phyloP scores from a whole-genome alignment of 495 filamentous ascomycete genomes.

The Penicillium chermesinum region DNA sequence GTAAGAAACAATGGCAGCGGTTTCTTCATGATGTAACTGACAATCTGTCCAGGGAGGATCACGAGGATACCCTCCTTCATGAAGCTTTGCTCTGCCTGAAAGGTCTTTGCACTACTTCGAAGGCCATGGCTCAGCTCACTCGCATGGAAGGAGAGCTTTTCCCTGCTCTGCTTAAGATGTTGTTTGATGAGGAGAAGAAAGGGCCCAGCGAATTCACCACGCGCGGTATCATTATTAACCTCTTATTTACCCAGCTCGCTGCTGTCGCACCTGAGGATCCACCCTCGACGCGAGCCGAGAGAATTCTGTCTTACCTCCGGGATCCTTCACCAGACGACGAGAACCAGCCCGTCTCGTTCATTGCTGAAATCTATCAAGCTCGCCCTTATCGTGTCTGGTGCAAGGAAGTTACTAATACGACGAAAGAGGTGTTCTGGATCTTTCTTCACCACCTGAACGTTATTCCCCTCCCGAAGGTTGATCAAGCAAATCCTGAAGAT shows the following conservation, averaged over 20 bases:
- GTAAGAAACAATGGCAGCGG: slow-evolving; percentile 45
- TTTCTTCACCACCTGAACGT: slow-evolving; percentile 93
- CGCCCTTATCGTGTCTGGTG: slow-evolving; percentile 91
- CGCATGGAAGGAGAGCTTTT: slow-evolving; percentile 76
- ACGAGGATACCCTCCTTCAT: slow-evolving; percentile 89
- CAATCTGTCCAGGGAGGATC: slow-evolving; percentile 68
- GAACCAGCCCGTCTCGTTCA: slow-evolving; percentile 74
- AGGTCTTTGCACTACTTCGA: slow-evolving; percentile 84
- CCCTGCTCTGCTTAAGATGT: slow-evolving; percentile 77
- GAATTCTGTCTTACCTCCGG: slow-evolving; percentile 70
- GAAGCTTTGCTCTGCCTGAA: slow-evolving; percentile 92
- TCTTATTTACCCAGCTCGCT: slow-evolving; percentile 81
- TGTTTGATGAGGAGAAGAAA: slow-evolving; percentile 96
- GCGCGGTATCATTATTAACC: slow-evolving; percentile 75
- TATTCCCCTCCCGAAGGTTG: slow-evolving; percentile 49
- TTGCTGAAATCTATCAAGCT: slow-evolving; percentile 78
- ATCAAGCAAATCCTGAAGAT: slow-evolving; percentile 24
- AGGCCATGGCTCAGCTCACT: slow-evolving; percentile 74
- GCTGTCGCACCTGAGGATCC: slow-evolving; percentile 47
- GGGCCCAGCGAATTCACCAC: slow-evolving; percentile 95
- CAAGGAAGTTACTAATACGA: slow-evolving; percentile 85
- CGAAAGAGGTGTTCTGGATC: slow-evolving; percentile 99
- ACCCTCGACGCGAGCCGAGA: slow-evolving; percentile 52
- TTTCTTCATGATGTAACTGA: not conserved
- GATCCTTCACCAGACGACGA: slow-evolving; percentile 75